Base-by-base conservation (phyloP, 768 basidiomycete genomes). In the Hydnum rufescens region DNA sequence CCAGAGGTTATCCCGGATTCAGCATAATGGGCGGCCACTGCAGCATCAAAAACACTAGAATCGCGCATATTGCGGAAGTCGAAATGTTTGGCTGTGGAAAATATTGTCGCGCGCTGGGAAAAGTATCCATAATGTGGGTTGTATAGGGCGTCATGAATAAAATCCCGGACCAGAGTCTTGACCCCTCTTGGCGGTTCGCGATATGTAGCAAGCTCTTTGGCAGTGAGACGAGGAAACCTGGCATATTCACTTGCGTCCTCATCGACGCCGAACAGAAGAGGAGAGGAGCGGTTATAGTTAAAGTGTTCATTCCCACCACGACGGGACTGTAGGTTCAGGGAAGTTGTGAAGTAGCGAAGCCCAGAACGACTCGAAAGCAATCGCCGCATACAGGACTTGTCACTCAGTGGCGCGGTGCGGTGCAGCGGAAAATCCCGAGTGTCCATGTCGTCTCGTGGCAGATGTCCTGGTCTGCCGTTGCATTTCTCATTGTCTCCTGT, bases 101-200 rank as follows among this genome's bases (percentile, higher is more conserved):
- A 87, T 57, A 99, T 97, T 43, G 78, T 82, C 1, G 85, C 93
- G 60, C 89, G 83, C 60, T 83, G 82, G 29, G 88, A 78, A 64
- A 99, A 97, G 67, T 99, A 99, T 32, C 95, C 95, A 62, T 99
- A 97, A 64, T 92, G 68, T 3, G 89, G 92, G 64, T 99, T 97
- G 69, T 99, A 99, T 32, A 99, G 67, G 4, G 85, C 80, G 63
- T 99, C 95, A 61, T 97, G 89, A 55, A 99, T 89, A 63, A 83
- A 99, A 67, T 99, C 93, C 57, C 95, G 78, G 44, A 81, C 79
- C 32, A 97, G 78, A 87, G 96, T 92, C 65, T 84, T 87, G 53
- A 92, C 90, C 51, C 76, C 70, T 43, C 68, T 74, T 2, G 90
- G 92, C 4, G 86, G 88, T 32, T 29, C 65, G 63, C 4, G 66